Evolutionary conservation across 2,329 filamentous ascomycete genomes (phyloP).

Genomic region (Salinomyces thailandicus): DNA sequence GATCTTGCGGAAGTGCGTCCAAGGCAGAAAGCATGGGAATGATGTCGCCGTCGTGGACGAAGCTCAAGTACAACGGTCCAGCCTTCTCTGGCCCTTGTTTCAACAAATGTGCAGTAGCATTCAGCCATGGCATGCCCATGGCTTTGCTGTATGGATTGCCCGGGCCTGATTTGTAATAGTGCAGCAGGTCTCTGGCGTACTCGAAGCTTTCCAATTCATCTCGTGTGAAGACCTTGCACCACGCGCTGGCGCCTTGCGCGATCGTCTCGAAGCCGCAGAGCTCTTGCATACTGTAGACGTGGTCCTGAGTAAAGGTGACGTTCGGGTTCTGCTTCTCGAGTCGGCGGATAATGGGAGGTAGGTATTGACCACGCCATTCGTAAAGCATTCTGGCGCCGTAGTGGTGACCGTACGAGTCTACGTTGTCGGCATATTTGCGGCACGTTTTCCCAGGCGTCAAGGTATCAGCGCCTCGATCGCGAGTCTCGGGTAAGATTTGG

Average conservation of each 20-base stretch:
- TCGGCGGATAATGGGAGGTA: constrained; percentile 36
- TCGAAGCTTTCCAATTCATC: constrained; percentile 32
- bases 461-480: constrained; percentile 42
- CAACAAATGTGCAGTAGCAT: constrained; percentile 44
- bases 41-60: constrained; percentile 51
- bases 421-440: constrained; percentile 29
- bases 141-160: constrained; percentile 43
- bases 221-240: constrained; percentile 47
- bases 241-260: constrained; percentile 42
- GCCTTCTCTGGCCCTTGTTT: constrained; percentile 30
- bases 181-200: constrained; percentile 48
- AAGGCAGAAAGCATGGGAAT: constrained; percentile 45
- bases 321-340: constrained; percentile 34
- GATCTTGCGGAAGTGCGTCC: constrained; percentile 36
- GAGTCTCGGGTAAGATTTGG: constrained; percentile 43
- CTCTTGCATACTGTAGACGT: constrained; percentile 51
- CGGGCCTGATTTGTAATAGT: constrained; percentile 50
- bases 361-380: constrained; percentile 39
- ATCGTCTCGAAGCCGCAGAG: constrained; percentile 51
- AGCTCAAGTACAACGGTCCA: constrained; percentile 47
- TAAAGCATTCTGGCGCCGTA: constrained; percentile 40
- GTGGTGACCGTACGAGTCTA: constrained; percentile 35
- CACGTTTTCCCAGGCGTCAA: constrained; percentile 45
- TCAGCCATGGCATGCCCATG: constrained; percentile 50
- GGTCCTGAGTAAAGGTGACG: constrained; percentile 34